These are phyloP conservation scores for Hebeloma cylindrosporum DNA, from an alignment of 768 basidiomycete genomes.

Conservation along the genomic window DNA sequence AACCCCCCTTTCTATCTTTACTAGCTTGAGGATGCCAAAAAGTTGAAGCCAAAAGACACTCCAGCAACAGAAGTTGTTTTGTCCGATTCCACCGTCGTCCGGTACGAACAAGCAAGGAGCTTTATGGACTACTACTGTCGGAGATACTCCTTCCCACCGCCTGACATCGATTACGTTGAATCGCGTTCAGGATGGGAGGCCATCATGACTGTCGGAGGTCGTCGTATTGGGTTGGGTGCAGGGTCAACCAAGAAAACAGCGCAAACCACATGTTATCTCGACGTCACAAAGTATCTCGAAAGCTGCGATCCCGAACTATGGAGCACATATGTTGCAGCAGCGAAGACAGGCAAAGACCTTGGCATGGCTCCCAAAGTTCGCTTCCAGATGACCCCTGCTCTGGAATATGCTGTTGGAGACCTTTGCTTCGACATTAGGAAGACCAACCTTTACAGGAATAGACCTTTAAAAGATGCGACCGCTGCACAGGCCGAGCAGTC, in stretches of 20 bases:
- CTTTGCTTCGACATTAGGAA: constrained; percentile 65
- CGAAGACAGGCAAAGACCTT: constrained; percentile 64
- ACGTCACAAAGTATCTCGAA: constrained; percentile 86
- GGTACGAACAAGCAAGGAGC: constrained; percentile 71
- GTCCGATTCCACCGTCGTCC: constrained; percentile 62
- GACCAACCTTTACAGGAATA: constrained; percentile 64
- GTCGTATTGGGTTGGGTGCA: constrained; percentile 79
- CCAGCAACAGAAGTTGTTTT: constrained; percentile 35
- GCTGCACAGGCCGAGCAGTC: constrained; percentile 4
- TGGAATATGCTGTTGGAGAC: constrained; percentile 72
- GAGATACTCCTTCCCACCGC: constrained; percentile 69
- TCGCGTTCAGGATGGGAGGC: constrained; percentile 60
- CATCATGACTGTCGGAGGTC: constrained; percentile 71
- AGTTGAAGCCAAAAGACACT: constrained; percentile 23
- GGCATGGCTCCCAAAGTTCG: constrained; percentile 69
- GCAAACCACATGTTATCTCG: constrained; percentile 73
- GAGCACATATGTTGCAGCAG: constrained; percentile 62
- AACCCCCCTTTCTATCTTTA: background rate
- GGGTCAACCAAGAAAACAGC: constrained; percentile 72
- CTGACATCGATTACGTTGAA: constrained; percentile 58
- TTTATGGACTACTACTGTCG: constrained; percentile 98
- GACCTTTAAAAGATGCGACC: constrained; percentile 40
- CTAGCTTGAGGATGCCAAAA: constrained; percentile 41
- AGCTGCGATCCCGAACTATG: constrained; percentile 81
- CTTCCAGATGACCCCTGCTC: constrained; percentile 59